These are phyloP conservation scores for Penicillium argentinense DNA, from an alignment of 495 filamentous ascomycete species.

Conservation along the genomic window DNA sequence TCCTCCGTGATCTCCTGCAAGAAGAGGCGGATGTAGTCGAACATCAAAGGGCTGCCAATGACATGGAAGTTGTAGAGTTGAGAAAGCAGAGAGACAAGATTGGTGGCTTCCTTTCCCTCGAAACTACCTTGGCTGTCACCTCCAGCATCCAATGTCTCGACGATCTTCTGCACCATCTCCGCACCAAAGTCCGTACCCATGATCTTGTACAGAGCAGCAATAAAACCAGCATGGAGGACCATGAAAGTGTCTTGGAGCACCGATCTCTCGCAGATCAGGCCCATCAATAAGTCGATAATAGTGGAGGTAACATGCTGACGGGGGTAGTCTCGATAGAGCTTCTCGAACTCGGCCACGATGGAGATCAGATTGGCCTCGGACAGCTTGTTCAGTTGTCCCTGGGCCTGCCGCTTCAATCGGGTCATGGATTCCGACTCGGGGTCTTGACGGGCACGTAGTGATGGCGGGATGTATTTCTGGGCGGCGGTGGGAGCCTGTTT, in stretches of 20 bases:
- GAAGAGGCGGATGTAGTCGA: conserved; percentile 84
- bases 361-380: conserved; percentile 85
- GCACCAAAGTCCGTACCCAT: conserved; percentile 87
- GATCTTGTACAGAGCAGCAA: conserved; percentile 82
- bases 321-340: conserved; percentile 76
- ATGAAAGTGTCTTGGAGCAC: conserved; percentile 82
- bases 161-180: conserved; percentile 72
- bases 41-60: conserved; percentile 76
- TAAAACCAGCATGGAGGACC: conserved; percentile 86
- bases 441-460: conserved; percentile 61
- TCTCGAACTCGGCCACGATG: conserved; percentile 77
- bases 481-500: conserved; percentile 23
- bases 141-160: conserved; percentile 62
- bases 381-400: conserved; percentile 88
- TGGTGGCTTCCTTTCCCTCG: conserved; percentile 67
- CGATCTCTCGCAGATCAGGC: conserved; percentile 72
- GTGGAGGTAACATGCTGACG: conserved; percentile 81
- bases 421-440: conserved; percentile 66
- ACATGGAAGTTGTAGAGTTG: conserved; percentile 91
- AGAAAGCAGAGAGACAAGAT: conserved; percentile 81
- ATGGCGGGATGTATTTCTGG: conserved; percentile 85
- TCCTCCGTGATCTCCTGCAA: conserved; percentile 73
- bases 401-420: conserved; percentile 73
- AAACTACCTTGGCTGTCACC: conserved; percentile 40
- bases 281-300: conserved; percentile 70